Base-by-base conservation (phyloP, 2,329 filamentous ascomycete species). In the Tolypocladium ovalisporum region DNA sequence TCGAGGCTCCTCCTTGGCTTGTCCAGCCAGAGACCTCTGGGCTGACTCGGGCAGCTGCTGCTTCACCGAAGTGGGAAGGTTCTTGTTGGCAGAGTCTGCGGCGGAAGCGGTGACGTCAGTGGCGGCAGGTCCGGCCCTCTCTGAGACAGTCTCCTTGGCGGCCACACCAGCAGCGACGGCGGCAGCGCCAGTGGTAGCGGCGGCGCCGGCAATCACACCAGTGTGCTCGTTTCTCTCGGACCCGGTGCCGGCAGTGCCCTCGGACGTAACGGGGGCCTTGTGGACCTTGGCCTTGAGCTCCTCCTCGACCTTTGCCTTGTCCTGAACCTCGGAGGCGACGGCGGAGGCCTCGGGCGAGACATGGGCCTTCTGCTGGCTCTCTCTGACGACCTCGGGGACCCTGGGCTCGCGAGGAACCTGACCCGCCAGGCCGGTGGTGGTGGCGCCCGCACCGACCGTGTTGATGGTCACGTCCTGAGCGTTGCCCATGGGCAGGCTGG, bases 281-380 rank as follows among this genome's bases (percentile, higher is more conserved):
- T 83, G 78, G 13, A 90, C 82, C 72, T 85, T 87, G 13, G 79
- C 75, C 70, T 87, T 80, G 56, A 90, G 79, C 73, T 90, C 87
- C 44, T 83, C 75, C 75, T 91, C 88, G 4, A 90, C 78, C 58
- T 79, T 77, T 58, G 81, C 82, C 81, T 91, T 91, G 65, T 89
- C 87, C 63, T 78, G 71, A 9, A 91, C 86, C 65, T 87, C 86
- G 47, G 80, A 76, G 35, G 82, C 73, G 58, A 84, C 77, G 40
- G 79, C 85, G 63, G 85, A 85, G 13, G 88, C 87, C 68, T 90
- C 88, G n/a, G 87, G 82, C 8, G 77, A 74, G 49, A 78, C 76
- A 56, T 81, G 72, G 24, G 87, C 86, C 68, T 85, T 80, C 63
- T 84, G 76, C 67, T 91, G 87, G 73, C 86, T 89, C 66, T 90